phyloP scores from a whole-genome alignment of 352 stramenopile genomes.

The Phytophthora foliorum region DNA sequence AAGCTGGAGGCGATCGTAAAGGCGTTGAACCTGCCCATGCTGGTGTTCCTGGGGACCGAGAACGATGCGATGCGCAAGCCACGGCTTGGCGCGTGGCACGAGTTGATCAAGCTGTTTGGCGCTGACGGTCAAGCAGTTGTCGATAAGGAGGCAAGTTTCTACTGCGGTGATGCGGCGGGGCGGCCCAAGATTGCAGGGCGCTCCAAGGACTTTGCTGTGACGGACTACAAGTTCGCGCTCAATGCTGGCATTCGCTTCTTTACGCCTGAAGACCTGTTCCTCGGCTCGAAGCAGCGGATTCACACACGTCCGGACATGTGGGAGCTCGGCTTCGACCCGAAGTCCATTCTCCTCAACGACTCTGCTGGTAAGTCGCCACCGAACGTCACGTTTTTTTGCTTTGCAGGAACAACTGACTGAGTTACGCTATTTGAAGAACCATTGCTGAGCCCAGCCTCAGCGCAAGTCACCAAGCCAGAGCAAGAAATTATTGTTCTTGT shows the following conservation, averaged over 20 bases:
- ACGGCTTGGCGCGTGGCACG: conserved; percentile 71
- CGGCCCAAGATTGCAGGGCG: conserved; percentile 73
- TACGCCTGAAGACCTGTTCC: conserved; percentile 88
- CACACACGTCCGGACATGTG: conserved; percentile 76
- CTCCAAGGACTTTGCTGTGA: conserved; percentile 85
- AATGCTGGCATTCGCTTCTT: conserved; percentile 86
- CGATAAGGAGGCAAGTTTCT: conserved; percentile 73
- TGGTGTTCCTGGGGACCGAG: conserved; percentile 76
- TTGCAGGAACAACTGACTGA: conserved; percentile 4
- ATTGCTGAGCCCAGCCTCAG: conserved; percentile 35
- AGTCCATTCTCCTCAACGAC: conserved; percentile 37
- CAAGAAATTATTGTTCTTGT: conserved; percentile 82
- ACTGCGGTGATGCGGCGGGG: conserved; percentile 85
- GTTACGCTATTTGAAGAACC: conserved; percentile 22
- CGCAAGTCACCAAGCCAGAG: conserved; percentile 32
- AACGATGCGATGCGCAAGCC: conserved; percentile 86
- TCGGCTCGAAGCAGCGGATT: conserved; percentile 72
- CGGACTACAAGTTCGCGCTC: conserved; percentile 91
- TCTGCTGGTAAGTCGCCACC: conserved; percentile 34
- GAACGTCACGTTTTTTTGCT: neutral
- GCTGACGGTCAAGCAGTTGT: conserved; percentile 35
- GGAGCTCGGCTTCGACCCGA: conserved; percentile 82
- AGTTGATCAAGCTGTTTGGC: conserved; percentile 48
- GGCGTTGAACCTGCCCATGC: conserved; percentile 71
- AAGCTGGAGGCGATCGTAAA: conserved; percentile 77